Percentiles rank a stretch among this genome's conserved stretches.
phyloP scores from a whole-genome alignment of 225 moss, liverwort and hornwort species.

The Rhytidiadelphus loreus region DNA sequence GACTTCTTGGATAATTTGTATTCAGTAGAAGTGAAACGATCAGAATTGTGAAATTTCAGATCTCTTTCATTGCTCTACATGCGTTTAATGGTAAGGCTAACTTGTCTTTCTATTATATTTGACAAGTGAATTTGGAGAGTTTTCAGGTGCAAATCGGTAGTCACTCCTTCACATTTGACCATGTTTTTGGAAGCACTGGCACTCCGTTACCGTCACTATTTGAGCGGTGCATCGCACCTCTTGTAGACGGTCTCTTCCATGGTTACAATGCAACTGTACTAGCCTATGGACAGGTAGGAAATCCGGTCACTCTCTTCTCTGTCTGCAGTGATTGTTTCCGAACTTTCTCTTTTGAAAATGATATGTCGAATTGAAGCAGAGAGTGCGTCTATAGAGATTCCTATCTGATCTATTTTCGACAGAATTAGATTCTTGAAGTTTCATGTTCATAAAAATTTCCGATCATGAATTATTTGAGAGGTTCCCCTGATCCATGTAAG shows the following conservation, averaged over 20 bases:
- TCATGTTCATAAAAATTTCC: not conserved
- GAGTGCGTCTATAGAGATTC: not conserved
- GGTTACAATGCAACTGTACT: constrained; percentile 97
- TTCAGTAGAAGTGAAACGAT: not conserved
- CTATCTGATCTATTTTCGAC: not conserved
- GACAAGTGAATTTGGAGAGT: not conserved
- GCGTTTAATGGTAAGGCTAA: not conserved
- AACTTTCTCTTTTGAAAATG: not conserved
- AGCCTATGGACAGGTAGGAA: constrained; percentile 82
- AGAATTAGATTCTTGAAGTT: not conserved
- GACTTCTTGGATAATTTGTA: not conserved
- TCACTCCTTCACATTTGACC: constrained; percentile 94
- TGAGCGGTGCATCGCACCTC: constrained; percentile 75
- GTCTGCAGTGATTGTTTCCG: not conserved
- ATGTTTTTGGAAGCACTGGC: constrained; percentile 78
- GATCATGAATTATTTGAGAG: not conserved
- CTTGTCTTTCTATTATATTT: not conserved
- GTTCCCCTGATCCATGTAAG: not conserved
- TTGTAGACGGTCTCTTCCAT: constrained; percentile 90
- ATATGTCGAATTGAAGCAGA: not conserved
- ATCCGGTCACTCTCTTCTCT: not conserved
- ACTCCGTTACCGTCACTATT: constrained; percentile 53
- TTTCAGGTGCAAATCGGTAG: constrained; percentile 89
- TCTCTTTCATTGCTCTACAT: not conserved
- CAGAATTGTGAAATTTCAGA: not conserved